Conservation (phyloP, 345 rosid genomes). For the Brassica incana region DNA sequence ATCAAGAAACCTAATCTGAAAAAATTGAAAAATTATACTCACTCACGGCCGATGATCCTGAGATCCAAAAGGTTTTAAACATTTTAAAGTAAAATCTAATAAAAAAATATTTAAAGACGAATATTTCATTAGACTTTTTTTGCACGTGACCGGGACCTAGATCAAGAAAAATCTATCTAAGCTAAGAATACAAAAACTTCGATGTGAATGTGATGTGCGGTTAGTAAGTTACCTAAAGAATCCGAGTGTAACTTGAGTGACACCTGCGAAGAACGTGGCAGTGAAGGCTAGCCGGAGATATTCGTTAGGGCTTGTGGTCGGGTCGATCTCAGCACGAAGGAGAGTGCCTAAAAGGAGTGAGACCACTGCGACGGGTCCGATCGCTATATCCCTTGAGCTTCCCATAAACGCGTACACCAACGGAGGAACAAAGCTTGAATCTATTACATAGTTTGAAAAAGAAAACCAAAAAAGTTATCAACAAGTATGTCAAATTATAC, state of each 20-base stretch:
- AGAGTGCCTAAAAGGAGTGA: constrained; percentile 81
- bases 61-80: neutral
- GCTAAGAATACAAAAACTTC: neutral
- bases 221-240: constrained; percentile 54
- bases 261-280: constrained; percentile 89
- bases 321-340: constrained; percentile 69
- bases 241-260: constrained; percentile 74
- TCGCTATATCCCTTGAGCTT: constrained; percentile 91
- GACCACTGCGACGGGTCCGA: constrained; percentile 96
- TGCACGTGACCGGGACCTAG: neutral
- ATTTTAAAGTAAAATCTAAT: neutral
- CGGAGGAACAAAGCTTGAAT: constrained; percentile 91
- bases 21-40: neutral
- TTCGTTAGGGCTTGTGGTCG: constrained; percentile 44
- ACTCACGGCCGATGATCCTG: neutral
- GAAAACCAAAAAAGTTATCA: neutral
- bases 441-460: constrained; percentile 37
- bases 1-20: constrained; percentile 87
- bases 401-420: constrained; percentile 91
- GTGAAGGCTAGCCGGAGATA: constrained; percentile 79
- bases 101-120: neutral
- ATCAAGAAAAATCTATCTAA: neutral
- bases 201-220: neutral
- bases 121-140: neutral
- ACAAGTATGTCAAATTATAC: constrained; percentile 1